Percentiles rank a stretch among this genome's conserved stretches.
Conservation (phyloP, 78 protist genomes). For the Dictyostelium brefeldianum region DNA sequence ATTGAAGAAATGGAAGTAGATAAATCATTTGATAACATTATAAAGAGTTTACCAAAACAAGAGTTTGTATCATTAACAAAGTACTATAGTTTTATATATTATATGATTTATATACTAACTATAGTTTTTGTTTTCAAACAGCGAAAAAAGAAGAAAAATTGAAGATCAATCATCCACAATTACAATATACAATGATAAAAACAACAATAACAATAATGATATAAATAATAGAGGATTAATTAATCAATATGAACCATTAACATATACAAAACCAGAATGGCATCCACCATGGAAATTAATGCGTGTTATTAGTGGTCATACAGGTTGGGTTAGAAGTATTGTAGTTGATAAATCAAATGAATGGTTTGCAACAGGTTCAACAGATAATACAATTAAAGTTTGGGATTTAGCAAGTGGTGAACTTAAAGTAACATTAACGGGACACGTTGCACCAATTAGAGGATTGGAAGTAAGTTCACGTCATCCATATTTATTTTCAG, state of each 20-base stretch:
- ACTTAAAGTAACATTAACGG: constrained; percentile 97
- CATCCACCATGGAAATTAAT: constrained; percentile 90
- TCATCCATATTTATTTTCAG: constrained; percentile 98
- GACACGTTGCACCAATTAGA: constrained; percentile 93
- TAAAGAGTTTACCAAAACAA: constrained; percentile 27
- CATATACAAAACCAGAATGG: constrained; percentile 83
- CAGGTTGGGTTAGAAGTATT: constrained; percentile 91
- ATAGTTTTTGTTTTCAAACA: background rate
- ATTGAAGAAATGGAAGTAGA: constrained; percentile 29
- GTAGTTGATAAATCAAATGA: constrained; percentile 97
- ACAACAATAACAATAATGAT: background rate
- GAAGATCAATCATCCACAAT: constrained; percentile 18
- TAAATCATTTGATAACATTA: constrained; percentile 35
- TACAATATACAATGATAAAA: background rate
- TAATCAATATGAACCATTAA: constrained; percentile 35
- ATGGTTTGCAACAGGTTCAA: constrained; percentile 98
- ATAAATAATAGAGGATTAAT: constrained; percentile 34
- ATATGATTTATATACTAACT: background rate
- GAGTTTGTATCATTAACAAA: background rate
- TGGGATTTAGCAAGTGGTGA: constrained; percentile 98
- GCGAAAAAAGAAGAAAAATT: constrained; percentile 67
- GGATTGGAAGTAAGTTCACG: constrained; percentile 87
- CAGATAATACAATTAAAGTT: constrained; percentile 97
- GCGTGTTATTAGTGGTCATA: constrained; percentile 86
- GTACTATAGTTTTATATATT: background rate